Evolutionary conservation across 225 moss, liverwort and hornwort genomes (phyloP).

Genomic region (Polytrichum commune): DNA sequence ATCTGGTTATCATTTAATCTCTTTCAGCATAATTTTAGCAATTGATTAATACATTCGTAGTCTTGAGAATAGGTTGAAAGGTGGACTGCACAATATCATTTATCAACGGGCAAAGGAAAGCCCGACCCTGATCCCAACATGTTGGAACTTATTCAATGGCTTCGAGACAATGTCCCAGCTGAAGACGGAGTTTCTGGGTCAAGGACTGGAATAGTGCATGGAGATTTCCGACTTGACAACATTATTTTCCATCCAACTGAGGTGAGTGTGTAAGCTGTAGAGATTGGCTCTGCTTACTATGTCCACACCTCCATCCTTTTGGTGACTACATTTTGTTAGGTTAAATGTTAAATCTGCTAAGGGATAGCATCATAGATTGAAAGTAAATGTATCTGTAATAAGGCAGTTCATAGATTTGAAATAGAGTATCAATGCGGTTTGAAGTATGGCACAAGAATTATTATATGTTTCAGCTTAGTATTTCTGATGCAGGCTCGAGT

Average conservation of each 20-base stretch:
- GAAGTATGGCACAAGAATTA: no score
- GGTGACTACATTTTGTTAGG: no score
- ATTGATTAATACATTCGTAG: slow-evolving; percentile 14
- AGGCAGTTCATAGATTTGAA: background rate
- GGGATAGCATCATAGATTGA: no score
- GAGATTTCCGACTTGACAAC: slow-evolving; percentile 91
- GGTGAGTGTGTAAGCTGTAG: slow-evolving; percentile 26
- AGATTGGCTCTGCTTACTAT: slow-evolving; percentile 9
- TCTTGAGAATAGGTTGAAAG: slow-evolving; percentile 67
- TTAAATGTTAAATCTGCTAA: no score
- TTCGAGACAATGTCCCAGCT: slow-evolving; percentile 69
- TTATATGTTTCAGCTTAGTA: background rate
- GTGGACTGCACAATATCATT: slow-evolving; percentile 86
- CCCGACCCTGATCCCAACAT: slow-evolving; percentile 79
- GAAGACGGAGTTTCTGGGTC: slow-evolving; percentile 63
- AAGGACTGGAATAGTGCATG: slow-evolving; percentile 87
- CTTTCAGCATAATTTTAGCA: background rate
- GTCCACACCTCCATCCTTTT: background rate
- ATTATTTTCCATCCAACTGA: slow-evolving; percentile 86
- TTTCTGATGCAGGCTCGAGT: slow-evolving; percentile 62
- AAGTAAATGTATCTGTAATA: background rate
- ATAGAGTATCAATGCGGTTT: background rate
- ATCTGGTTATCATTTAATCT: no score
- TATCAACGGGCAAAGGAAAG: slow-evolving; percentile 78
- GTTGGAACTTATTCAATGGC: slow-evolving; percentile 73